Conservation (phyloP, 306 rosid species). For the Cucurbita moschata region DNA sequence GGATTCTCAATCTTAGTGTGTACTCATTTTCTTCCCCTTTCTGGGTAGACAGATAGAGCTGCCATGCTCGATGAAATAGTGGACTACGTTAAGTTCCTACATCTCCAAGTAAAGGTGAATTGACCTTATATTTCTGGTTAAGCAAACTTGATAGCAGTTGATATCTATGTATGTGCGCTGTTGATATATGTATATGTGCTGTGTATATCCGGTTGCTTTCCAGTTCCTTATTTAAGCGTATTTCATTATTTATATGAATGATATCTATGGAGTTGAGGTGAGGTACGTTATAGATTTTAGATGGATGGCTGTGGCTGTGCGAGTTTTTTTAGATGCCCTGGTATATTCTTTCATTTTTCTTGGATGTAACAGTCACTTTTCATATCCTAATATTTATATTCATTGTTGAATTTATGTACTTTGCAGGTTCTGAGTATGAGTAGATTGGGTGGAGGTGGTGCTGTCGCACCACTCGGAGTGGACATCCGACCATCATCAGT, state of each 20-base stretch:
- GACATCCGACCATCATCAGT: constrained; percentile 85
- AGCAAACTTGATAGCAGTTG: not conserved
- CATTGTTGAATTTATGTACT: constrained; percentile 10
- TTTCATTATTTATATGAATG: not conserved
- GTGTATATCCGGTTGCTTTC: not conserved
- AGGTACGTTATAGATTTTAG: not conserved
- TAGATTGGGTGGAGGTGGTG: constrained; percentile 96
- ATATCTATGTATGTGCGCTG: no score
- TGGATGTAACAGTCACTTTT: not conserved
- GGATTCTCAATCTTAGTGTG: not conserved
- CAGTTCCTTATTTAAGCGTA: not conserved
- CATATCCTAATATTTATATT: not conserved
- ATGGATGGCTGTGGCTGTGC: not conserved
- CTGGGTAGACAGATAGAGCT: constrained; percentile 74
- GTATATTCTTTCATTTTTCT: not conserved
- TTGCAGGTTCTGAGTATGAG: constrained; percentile 97
- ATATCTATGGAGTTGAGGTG: not conserved
- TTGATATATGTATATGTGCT: not conserved
- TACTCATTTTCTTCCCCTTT: constrained; percentile 9
- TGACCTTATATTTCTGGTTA: not conserved
- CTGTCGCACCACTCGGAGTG: constrained; percentile 89
- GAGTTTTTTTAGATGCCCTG: no score
- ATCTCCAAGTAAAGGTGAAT: constrained; percentile 87
- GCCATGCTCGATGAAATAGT: constrained; percentile 95
- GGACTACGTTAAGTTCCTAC: constrained; percentile 91